These are phyloP conservation scores for Anthracocystis panici-leucophaei DNA, from an alignment of 1,284 basidiomycete genomes.

Conservation along the genomic window DNA sequence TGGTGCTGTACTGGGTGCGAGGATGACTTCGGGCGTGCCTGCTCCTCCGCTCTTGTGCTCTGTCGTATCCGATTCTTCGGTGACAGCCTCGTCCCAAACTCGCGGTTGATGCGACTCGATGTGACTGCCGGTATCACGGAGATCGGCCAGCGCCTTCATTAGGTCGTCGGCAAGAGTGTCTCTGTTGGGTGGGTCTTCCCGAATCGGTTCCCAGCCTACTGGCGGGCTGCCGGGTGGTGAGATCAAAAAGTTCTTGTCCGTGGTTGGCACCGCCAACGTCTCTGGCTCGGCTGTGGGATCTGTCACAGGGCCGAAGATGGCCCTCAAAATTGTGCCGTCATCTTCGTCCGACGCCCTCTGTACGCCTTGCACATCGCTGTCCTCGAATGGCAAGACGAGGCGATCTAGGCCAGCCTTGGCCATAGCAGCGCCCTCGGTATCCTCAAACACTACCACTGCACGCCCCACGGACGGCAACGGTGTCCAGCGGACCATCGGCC, in stretches of 20 bases:
- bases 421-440: constrained; percentile 38
- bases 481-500: constrained; percentile 59
- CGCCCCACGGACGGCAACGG: constrained; percentile 61
- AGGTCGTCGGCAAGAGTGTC: constrained; percentile 90
- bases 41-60: constrained; percentile 18
- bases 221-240: constrained; percentile 98
- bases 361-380: constrained; percentile 42
- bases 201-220: constrained; percentile 92
- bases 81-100: constrained; percentile 17
- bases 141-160: constrained; percentile 71
- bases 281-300: constrained; percentile 30
- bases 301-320: constrained; percentile 33
- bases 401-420: constrained; percentile 62
- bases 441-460: constrained; percentile 57
- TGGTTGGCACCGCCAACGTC: constrained; percentile 73
- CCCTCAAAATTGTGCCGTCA: constrained; percentile 39
- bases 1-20: constrained; percentile 32
- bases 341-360: constrained; percentile 28
- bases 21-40: constrained; percentile 42
- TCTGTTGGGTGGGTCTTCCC: constrained; percentile 90
- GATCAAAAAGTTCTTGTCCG: constrained; percentile 94
- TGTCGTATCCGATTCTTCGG: background rate
- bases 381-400: constrained; percentile 56
- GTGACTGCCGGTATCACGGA: constrained; percentile 56
- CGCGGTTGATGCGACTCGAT: constrained; percentile 50